These are phyloP conservation scores for Xerocomus minutiporus DNA, from an alignment of 1,284 basidiomycete species.

Conservation along the genomic window DNA sequence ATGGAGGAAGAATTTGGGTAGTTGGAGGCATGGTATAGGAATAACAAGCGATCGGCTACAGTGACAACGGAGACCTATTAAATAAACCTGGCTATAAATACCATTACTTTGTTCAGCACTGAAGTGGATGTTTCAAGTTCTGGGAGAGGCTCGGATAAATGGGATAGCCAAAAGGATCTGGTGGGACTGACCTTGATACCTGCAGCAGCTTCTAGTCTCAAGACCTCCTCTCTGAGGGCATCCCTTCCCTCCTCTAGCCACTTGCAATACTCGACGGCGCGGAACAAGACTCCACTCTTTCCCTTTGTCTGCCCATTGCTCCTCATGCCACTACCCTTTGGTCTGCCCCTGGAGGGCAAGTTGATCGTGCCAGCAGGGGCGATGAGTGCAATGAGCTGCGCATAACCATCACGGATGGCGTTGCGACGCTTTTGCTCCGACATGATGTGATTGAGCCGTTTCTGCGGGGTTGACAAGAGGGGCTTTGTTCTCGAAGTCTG, in stretches of 20 bases:
- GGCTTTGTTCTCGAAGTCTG: conserved; percentile 41
- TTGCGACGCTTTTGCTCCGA: conserved; percentile 88
- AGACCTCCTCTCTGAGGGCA: conserved; percentile 59
- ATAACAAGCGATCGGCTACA: not conserved
- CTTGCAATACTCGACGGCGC: conserved; percentile 71
- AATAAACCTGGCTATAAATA: conserved; percentile 6
- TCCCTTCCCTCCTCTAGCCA: conserved; percentile 73
- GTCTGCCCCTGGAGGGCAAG: conserved; percentile 72
- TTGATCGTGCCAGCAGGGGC: conserved; percentile 67
- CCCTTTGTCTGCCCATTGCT: conserved; percentile 68
- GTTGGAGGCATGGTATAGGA: conserved; percentile 28
- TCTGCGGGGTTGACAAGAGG: conserved; percentile 78
- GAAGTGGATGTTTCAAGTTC: not conserved
- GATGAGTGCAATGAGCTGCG: conserved; percentile 73
- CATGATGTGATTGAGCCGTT: conserved; percentile 90
- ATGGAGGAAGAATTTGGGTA: conserved; percentile 33
- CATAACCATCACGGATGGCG: conserved; percentile 85
- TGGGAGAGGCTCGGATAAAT: not conserved
- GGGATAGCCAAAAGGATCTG: not conserved
- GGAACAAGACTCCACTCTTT: conserved; percentile 77
- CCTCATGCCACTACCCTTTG: conserved; percentile 69
- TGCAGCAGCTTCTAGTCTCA: conserved; percentile 56
- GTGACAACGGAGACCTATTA: not conserved
- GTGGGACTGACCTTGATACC: conserved; percentile 35
- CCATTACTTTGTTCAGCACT: conserved; percentile 1